A percentile compares a stretch with the other conserved stretches of the same genome.
Conservation (phyloP, 148 eudicot species). For the Persicaria maculosa region DNA sequence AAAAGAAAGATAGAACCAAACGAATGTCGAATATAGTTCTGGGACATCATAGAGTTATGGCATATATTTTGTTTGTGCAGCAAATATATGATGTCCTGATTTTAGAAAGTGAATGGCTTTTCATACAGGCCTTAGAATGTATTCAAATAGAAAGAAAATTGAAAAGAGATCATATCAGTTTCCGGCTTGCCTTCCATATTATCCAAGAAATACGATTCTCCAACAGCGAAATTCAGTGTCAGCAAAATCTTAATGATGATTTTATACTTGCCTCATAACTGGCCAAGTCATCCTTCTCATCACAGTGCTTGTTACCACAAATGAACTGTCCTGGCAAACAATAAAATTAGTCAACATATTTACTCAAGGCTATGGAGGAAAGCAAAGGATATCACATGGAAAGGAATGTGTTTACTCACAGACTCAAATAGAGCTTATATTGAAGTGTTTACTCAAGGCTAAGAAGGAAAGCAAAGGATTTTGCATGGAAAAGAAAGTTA, state of each 20-base stretch:
- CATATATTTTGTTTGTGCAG: background rate
- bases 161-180: background rate
- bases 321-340: slow-evolving; percentile 81
- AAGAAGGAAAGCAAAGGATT: background rate
- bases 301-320: slow-evolving; percentile 93
- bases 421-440: background rate
- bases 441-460: background rate
- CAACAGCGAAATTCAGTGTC: background rate
- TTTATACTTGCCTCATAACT: slow-evolving; percentile 74
- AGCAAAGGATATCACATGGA: background rate
- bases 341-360: background rate
- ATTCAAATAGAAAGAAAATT: background rate
- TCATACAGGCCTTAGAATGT: background rate
- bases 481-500: slow-evolving; percentile 18
- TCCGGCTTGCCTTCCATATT: background rate
- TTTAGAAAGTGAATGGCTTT: background rate
- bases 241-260: background rate
- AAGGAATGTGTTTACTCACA: background rate
- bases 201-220: background rate
- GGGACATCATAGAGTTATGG: background rate
- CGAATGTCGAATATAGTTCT: background rate
- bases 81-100: background rate
- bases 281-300: slow-evolving; percentile 53
- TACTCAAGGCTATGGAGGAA: background rate
- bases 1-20: background rate